Percentiles rank a stretch among this genome's conserved stretches.
Conservation (phyloP, 768 basidiomycete species). For the Leucocoprinus leucothites region DNA sequence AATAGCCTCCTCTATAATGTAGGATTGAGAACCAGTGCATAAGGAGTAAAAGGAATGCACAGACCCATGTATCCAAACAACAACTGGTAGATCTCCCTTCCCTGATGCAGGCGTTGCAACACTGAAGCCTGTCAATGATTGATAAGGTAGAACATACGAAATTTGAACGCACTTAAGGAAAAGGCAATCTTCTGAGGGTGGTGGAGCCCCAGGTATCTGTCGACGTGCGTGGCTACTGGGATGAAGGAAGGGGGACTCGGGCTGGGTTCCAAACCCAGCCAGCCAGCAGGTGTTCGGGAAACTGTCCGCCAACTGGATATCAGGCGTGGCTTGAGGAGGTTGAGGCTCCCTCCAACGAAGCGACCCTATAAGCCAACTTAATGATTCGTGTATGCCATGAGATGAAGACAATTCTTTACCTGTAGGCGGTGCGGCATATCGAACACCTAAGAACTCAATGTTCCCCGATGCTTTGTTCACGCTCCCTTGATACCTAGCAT, state of each 20-base stretch:
- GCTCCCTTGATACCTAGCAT: conserved; percentile 40
- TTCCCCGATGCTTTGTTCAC: conserved; percentile 30
- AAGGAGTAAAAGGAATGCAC: neutral
- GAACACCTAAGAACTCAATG: conserved; percentile 38
- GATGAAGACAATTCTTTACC: conserved; percentile 26
- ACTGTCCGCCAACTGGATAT: neutral
- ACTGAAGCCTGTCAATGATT: too few species aligned
- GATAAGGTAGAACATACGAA: too few species aligned
- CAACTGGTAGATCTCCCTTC: neutral
- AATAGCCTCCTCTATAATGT: neutral
- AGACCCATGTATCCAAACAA: neutral
- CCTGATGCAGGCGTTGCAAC: too few species aligned
- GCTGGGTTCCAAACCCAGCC: neutral
- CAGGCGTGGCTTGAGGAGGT: neutral
- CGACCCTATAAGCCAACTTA: neutral
- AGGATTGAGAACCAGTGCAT: neutral
- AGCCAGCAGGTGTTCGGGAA: neutral
- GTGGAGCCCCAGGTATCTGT: neutral
- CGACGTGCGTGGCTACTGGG: neutral
- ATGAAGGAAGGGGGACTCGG: neutral
- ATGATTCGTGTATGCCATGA: neutral
- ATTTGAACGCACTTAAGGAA: neutral
- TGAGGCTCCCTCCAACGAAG: conserved; percentile 11
- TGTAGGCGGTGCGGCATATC: conserved; percentile 48
- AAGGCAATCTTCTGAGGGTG: neutral